Evolutionary conservation across 140 eudicot genomes (phyloP).

Genomic region (Cichorium intybus): DNA sequence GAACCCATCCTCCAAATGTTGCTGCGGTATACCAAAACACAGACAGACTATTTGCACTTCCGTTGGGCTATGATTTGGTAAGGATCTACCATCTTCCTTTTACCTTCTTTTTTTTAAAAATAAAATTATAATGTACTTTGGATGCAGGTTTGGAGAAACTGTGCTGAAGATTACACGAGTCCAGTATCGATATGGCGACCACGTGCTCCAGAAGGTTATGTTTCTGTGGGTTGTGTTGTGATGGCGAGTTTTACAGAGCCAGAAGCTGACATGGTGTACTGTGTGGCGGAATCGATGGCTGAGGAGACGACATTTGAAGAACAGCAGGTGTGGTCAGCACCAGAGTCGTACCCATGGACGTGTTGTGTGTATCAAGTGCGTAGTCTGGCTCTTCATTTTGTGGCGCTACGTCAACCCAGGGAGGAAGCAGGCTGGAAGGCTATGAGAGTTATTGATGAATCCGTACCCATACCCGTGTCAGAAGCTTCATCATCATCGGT

Average conservation of each 20-base stretch:
- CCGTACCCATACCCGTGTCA: neutral
- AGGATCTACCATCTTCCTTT: too few relatives aligned
- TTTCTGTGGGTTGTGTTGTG: constrained; percentile 79
- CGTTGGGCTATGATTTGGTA: constrained; percentile 96
- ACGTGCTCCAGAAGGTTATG: constrained; percentile 90
- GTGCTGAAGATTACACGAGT: constrained; percentile 68
- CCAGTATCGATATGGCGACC: constrained; percentile 91
- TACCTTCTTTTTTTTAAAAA: neutral
- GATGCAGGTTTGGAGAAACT: constrained; percentile 95
- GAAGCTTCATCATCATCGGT: constrained; percentile 33
- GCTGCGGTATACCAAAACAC: constrained; percentile 75
- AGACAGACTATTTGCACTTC: constrained; percentile 53
- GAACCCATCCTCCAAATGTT: constrained; percentile 86
- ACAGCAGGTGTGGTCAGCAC: constrained; percentile 84
- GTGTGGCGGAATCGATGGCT: constrained; percentile 57
- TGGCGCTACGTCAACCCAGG: constrained; percentile 72
- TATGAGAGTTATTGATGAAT: constrained; percentile 57
- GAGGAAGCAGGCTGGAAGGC: constrained; percentile 82
- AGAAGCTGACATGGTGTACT: constrained; percentile 44
- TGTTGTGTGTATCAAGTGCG: constrained; percentile 81
- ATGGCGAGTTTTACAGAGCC: constrained; percentile 69
- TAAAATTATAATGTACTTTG: neutral
- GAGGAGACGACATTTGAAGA: constrained; percentile 83
- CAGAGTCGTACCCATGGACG: constrained; percentile 97
- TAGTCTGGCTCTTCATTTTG: constrained; percentile 90